A percentile compares a stretch with the other conserved stretches of the same genome.
These are phyloP conservation scores for Fusarium tuaranense DNA, from an alignment of 2,329 filamentous ascomycete genomes.

Conservation along the genomic window DNA sequence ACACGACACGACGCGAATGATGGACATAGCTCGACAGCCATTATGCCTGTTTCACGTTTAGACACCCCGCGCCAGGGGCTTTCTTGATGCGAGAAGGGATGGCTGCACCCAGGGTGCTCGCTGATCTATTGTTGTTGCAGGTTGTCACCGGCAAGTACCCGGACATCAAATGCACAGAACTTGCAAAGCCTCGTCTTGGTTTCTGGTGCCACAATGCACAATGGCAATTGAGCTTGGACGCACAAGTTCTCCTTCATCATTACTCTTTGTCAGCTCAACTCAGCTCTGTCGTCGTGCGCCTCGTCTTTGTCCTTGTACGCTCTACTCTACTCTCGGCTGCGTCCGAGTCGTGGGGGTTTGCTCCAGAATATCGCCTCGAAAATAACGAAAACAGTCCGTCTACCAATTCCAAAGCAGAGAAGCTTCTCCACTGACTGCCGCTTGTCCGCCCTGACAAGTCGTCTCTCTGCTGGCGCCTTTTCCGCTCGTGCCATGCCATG, in stretches of 20 bases:
- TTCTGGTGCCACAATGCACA: slow-evolving; percentile 29
- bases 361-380: slow-evolving; percentile 25
- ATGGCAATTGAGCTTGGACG: slow-evolving; percentile 22
- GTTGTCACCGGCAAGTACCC: slow-evolving; percentile 30
- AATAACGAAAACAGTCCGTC: background rate
- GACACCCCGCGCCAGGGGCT: slow-evolving; percentile 19
- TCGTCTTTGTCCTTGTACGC: slow-evolving; percentile 12
- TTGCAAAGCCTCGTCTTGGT: slow-evolving; percentile 23
- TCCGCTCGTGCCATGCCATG: slow-evolving; percentile 15
- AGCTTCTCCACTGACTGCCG: slow-evolving; percentile 41
- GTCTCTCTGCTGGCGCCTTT: slow-evolving; percentile 23
- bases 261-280: slow-evolving; percentile 14
- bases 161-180: slow-evolving; percentile 5
- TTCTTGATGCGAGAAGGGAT: slow-evolving; percentile 34
- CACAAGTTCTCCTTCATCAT: slow-evolving; percentile 23
- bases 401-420: slow-evolving; percentile 14
- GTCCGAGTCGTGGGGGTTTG: slow-evolving; percentile 37
- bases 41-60: slow-evolving; percentile 33
- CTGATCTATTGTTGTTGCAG: slow-evolving; percentile 27
- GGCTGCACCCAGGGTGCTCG: slow-evolving; percentile 32
- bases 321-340: slow-evolving; percentile 26
- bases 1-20: slow-evolving; percentile 26
- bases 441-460: slow-evolving; percentile 25
- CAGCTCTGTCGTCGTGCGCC: background rate
- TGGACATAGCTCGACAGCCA: slow-evolving; percentile 29